A percentile compares a stretch with the other conserved stretches of the same genome.
These are phyloP conservation scores for Endoconidiophora laricicola DNA, from an alignment of 2,329 filamentous ascomycete genomes.

Conservation along the genomic window DNA sequence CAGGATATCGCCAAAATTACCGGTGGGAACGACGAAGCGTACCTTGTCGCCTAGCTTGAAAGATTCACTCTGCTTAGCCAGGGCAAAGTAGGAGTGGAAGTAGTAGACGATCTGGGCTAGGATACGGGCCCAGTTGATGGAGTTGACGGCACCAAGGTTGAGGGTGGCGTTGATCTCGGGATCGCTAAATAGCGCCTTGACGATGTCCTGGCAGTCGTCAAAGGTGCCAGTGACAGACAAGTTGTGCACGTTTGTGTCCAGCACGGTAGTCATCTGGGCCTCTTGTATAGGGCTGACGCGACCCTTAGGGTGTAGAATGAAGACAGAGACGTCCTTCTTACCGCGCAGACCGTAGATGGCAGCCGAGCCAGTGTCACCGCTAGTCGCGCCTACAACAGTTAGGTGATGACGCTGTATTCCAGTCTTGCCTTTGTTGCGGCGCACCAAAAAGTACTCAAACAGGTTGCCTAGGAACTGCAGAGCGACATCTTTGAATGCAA, in stretches of 20 bases:
- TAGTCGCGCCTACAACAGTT: conserved; percentile 74
- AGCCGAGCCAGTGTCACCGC: conserved; percentile 79
- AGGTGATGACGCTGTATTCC: conserved; percentile 57
- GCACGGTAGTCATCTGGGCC: conserved; percentile 89
- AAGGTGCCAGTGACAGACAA: conserved; percentile 80
- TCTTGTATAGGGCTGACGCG: conserved; percentile 86
- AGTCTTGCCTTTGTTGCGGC: conserved; percentile 53
- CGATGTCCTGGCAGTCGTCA: conserved; percentile 93
- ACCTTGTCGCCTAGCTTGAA: conserved; percentile 53
- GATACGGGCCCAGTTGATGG: conserved; percentile 91
- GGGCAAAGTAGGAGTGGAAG: conserved; percentile 82
- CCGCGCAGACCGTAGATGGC: conserved; percentile 89
- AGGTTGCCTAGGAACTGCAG: conserved; percentile 93
- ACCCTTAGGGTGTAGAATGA: conserved; percentile 85
- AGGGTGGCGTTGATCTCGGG: conserved; percentile 64
- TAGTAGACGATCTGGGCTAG: conserved; percentile 96
- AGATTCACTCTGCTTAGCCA: conserved; percentile 41
- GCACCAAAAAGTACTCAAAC: conserved; percentile 72
- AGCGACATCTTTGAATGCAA: conserved; percentile 78
- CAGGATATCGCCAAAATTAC: conserved; percentile 92
- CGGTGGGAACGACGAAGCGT: conserved; percentile 80
- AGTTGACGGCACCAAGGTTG: conserved; percentile 85
- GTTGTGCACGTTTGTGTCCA: conserved; percentile 86
- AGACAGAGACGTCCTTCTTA: conserved; percentile 93
- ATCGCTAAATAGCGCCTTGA: conserved; percentile 85